A percentile compares a stretch with the other conserved stretches of the same genome.
These are phyloP conservation scores for Coniochaeta prunicola DNA, from an alignment of 2,329 filamentous ascomycete genomes.

Conservation along the genomic window DNA sequence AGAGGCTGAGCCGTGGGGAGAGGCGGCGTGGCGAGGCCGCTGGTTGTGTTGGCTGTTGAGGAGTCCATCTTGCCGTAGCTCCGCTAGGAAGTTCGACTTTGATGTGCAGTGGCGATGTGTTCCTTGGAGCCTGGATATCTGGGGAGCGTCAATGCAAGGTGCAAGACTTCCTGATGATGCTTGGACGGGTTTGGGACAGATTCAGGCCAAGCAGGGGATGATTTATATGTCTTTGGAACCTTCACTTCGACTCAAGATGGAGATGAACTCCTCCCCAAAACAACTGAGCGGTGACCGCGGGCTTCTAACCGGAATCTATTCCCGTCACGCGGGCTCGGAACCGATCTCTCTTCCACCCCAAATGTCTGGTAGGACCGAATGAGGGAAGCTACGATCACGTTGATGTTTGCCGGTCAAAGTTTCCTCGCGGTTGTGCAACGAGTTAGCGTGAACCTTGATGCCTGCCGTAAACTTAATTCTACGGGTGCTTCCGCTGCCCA, in stretches of 20 bases:
- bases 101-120: neutral
- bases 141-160: neutral
- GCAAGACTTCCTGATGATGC: neutral
- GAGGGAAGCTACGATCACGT: neutral
- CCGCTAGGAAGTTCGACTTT: neutral
- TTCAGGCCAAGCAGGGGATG: neutral
- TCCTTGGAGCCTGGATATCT: neutral
- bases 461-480: neutral
- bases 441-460: neutral
- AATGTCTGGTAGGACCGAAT: neutral
- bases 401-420: neutral
- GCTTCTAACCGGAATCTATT: neutral
- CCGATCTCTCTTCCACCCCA: too few species aligned
- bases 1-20: constrained; percentile 13
- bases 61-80: neutral
- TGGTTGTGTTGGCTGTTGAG: neutral
- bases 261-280: neutral
- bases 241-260: neutral
- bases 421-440: neutral
- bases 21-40: constrained; percentile 10
- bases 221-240: neutral
- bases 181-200: neutral
- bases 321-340: neutral
- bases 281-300: neutral
- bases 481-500: neutral